These are phyloP conservation scores for Fusarium longipes DNA, from an alignment of 2,329 filamentous ascomycete genomes.

Conservation along the genomic window DNA sequence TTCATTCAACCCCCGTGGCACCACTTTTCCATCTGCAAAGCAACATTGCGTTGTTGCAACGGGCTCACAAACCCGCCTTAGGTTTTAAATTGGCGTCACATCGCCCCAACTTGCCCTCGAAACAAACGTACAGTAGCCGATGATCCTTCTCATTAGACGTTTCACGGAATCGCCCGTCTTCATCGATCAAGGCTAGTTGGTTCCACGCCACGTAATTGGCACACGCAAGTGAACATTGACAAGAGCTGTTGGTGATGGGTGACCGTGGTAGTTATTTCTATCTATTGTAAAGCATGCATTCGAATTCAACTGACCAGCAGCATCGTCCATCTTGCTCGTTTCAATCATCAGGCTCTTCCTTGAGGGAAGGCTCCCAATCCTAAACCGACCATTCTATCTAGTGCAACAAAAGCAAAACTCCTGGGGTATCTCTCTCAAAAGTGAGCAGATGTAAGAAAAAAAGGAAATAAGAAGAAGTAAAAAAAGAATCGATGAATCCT, in stretches of 20 bases:
- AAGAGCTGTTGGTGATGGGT: slow-evolving; percentile 40
- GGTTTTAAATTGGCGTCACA: slow-evolving; percentile 42
- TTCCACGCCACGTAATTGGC: neutral
- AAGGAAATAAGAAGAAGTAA: slow-evolving; percentile 27
- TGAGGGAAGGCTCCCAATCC: slow-evolving; percentile 39
- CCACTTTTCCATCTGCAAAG: slow-evolving; percentile 37
- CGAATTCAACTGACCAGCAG: slow-evolving; percentile 46
- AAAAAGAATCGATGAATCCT: slow-evolving; percentile 17
- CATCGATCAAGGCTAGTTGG: neutral
- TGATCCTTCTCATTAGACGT: slow-evolving; percentile 33
- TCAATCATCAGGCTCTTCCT: slow-evolving; percentile 44
- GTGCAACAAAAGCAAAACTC: slow-evolving; percentile 41
- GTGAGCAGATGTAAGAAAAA: slow-evolving; percentile 43
- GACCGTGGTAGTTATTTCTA: slow-evolving; percentile 43
- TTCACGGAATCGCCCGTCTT: slow-evolving; percentile 25
- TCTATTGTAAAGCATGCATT: slow-evolving; percentile 43
- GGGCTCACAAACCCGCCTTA: slow-evolving; percentile 24
- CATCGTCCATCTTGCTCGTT: slow-evolving; percentile 47
- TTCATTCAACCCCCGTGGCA: slow-evolving; percentile 24
- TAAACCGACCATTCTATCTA: slow-evolving; percentile 44
- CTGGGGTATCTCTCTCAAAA: slow-evolving; percentile 46
- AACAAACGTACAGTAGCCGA: slow-evolving; percentile 36
- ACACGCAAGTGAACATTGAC: neutral
- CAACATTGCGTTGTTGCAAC: slow-evolving; percentile 40
- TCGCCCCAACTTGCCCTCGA: slow-evolving; percentile 31